These are phyloP conservation scores for Ascomycota sp. DNA, from an alignment of 2,329 filamentous ascomycete genomes.

Conservation along the genomic window DNA sequence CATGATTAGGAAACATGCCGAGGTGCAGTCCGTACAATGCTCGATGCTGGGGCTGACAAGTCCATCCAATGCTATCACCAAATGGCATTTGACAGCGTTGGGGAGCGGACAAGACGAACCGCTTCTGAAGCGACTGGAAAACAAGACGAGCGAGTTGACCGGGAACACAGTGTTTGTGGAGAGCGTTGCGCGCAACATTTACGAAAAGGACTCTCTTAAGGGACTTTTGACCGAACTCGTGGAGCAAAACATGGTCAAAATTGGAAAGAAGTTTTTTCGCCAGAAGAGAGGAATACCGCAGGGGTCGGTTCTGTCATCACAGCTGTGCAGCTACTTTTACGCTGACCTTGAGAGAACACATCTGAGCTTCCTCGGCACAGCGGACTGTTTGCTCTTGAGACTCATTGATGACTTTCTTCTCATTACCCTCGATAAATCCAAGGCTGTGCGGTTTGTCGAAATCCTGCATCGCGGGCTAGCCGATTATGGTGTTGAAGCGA, in stretches of 20 bases:
- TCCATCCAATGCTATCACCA: constrained; percentile 14
- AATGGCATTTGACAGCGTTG: constrained; percentile 33
- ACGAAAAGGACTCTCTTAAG: constrained; percentile 40
- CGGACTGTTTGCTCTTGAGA: constrained; percentile 49
- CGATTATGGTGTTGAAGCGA: constrained; percentile 64
- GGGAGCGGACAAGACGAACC: constrained; percentile 18
- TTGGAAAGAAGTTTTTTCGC: constrained; percentile 73
- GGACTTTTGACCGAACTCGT: constrained; percentile 61
- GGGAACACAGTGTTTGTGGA: constrained; percentile 64
- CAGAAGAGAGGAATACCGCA: constrained; percentile 85
- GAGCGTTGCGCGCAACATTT: constrained; percentile 34
- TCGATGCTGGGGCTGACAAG: constrained; percentile 4
- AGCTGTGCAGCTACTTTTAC: constrained; percentile 92
- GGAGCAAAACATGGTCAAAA: constrained; percentile 65
- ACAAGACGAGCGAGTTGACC: constrained; percentile 19
- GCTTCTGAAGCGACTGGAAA: constrained; percentile 25
- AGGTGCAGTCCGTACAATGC: constrained; percentile 35
- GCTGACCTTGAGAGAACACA: constrained; percentile 58
- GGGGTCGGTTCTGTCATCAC: constrained; percentile 69
- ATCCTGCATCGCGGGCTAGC: constrained; percentile 64
- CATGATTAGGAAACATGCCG: constrained; percentile 50
- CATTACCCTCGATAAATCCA: constrained; percentile 46
- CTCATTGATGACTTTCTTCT: constrained; percentile 88
- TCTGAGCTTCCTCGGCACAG: constrained; percentile 40
- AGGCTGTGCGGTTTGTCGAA: constrained; percentile 54